These are phyloP conservation scores for Solanum bulbocastanum DNA, from an alignment of 257 asterid genomes.

Conservation along the genomic window DNA sequence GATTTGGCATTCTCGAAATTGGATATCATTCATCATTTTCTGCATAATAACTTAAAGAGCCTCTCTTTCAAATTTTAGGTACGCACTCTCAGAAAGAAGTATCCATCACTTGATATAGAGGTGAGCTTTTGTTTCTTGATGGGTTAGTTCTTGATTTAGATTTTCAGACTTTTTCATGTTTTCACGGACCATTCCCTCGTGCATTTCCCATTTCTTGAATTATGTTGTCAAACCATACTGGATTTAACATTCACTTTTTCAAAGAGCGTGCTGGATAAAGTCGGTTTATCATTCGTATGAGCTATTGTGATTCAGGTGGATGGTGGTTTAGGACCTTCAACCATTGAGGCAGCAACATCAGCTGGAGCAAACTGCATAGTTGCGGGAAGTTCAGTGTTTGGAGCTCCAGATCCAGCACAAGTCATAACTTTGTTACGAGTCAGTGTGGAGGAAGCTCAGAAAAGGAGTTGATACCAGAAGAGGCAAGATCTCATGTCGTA, in stretches of 20 bases:
- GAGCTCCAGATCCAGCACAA: conserved; percentile 73
- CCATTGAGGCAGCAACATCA: conserved; percentile 58
- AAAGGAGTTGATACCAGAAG: conserved; percentile 1
- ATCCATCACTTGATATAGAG: conserved; percentile 81
- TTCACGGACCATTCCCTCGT: not conserved
- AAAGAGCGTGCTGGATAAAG: too few species aligned
- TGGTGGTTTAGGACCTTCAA: conserved; percentile 91
- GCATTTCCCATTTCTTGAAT: not conserved
- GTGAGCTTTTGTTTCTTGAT: conserved; percentile 19
- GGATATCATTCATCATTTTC: not conserved
- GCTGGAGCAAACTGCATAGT: conserved; percentile 94
- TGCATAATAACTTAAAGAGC: not conserved
- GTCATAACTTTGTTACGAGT: conserved; percentile 54
- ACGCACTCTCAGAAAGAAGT: conserved; percentile 44
- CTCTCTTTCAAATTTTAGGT: conserved; percentile 33
- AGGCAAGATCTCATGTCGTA: not conserved
- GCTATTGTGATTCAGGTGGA: conserved; percentile 46
- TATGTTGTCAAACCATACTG: not conserved
- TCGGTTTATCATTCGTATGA: not conserved
- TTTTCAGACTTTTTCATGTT: not conserved
- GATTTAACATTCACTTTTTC: not conserved
- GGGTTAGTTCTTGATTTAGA: not conserved
- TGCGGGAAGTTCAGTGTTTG: conserved; percentile 87
- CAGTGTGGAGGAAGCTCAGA: conserved; percentile 39
- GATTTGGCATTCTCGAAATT: not conserved